Conservation (phyloP, 2,329 filamentous ascomycete genomes). For the Sporothrix protearum region DNA sequence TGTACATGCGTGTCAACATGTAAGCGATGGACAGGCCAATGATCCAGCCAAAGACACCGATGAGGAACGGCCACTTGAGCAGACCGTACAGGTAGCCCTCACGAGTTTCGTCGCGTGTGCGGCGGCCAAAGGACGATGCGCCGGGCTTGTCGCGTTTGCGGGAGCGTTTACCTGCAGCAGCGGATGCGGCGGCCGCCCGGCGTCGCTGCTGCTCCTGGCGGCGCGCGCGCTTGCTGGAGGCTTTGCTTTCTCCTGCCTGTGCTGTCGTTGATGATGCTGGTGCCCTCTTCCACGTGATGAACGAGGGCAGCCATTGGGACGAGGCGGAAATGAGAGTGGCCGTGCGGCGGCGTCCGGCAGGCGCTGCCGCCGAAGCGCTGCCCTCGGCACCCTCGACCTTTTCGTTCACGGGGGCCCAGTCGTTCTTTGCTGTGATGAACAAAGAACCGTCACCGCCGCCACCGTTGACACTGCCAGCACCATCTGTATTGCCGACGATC, state of each 20-base stretch:
- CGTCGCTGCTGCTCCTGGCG: conserved; percentile 32
- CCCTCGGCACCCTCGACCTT: conserved; percentile 44
- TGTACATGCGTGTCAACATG: conserved; percentile 78
- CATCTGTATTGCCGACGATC: conserved; percentile 36
- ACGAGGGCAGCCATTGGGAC: conserved; percentile 15
- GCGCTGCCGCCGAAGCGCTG: neutral
- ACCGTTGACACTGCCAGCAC: neutral
- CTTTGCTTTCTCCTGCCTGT: neutral
- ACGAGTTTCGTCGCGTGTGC: conserved; percentile 83
- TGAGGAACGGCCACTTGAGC: conserved; percentile 86
- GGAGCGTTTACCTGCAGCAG: conserved; percentile 34
- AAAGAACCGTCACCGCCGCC: conserved; percentile 31
- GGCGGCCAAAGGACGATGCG: conserved; percentile 42
- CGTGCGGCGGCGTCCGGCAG: neutral
- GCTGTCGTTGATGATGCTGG: neutral
- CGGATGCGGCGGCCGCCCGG: conserved; percentile 27
- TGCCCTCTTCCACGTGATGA: conserved; percentile 2
- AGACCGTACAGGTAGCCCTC: conserved; percentile 89
- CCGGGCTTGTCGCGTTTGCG: conserved; percentile 20
- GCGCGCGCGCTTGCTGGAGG: conserved; percentile 36
- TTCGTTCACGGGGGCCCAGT: conserved; percentile 88
- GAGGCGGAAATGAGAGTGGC: neutral
- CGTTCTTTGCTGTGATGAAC: conserved; percentile 87
- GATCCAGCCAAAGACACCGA: conserved; percentile 79
- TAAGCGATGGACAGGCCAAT: conserved; percentile 69